These are phyloP conservation scores for Naganishia sp. DNA, from an alignment of 1,284 basidiomycete species.

Conservation along the genomic window DNA sequence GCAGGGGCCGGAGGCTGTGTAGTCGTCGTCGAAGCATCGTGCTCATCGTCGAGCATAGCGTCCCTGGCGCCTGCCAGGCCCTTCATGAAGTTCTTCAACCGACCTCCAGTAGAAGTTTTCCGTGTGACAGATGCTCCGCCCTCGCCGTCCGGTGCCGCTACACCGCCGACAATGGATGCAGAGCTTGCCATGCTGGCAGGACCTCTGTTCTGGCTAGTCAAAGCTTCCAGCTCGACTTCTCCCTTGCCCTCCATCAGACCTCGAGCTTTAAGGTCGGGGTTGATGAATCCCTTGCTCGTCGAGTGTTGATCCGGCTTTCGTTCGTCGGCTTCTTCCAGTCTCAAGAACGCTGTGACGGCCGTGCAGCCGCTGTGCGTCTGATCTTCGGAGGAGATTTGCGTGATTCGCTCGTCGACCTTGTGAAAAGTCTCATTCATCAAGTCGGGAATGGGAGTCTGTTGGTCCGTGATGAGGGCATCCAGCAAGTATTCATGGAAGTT, in stretches of 20 bases:
- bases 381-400: conserved; percentile 76
- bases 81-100: conserved; percentile 51
- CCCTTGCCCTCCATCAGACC: conserved; percentile 51
- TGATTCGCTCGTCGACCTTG: conserved; percentile 79
- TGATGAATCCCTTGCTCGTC: conserved; percentile 44
- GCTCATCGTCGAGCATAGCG: conserved; percentile 13
- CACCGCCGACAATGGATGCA: conserved; percentile 6
- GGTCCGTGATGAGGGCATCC: conserved; percentile 50
- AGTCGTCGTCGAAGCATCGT: conserved; percentile 9
- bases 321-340: conserved; percentile 73
- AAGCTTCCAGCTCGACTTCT: conserved; percentile 49
- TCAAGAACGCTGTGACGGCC: conserved; percentile 93
- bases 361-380: conserved; percentile 97
- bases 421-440: conserved; percentile 92
- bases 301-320: conserved; percentile 28
- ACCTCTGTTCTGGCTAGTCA: conserved; percentile 29
- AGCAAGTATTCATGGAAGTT: conserved; percentile 79
- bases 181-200: conserved; percentile 10
- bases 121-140: conserved; percentile 24
- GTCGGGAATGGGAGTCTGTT: conserved; percentile 70
- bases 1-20: conserved; percentile 17
- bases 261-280: conserved; percentile 43
- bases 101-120: conserved; percentile 25
- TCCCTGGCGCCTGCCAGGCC: conserved; percentile 43
- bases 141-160: conserved; percentile 6